phyloP scores from a whole-genome alignment of 2,329 filamentous ascomycete species.

The Falciphora oryzae region DNA sequence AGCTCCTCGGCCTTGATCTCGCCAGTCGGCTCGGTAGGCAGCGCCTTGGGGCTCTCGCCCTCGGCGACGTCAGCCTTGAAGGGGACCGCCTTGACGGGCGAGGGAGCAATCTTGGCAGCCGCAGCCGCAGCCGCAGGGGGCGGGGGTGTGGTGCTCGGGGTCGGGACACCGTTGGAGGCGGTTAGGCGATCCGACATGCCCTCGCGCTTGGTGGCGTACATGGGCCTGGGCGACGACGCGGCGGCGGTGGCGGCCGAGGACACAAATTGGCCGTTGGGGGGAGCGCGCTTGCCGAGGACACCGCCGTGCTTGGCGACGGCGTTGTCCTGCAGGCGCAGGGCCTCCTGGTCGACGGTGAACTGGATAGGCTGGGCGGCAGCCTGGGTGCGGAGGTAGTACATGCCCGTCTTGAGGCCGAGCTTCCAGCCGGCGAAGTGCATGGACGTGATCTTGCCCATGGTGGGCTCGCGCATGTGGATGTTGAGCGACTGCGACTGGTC shows the following conservation, averaged over 20 bases:
- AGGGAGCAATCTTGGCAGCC: constrained; percentile 43
- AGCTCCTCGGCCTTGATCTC: constrained; percentile 62
- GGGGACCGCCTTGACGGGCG: constrained; percentile 55
- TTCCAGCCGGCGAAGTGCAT: constrained; percentile 99
- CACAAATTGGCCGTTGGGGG: constrained; percentile 50
- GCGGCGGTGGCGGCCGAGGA: constrained; percentile 37
- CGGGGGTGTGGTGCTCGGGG: constrained; percentile 62
- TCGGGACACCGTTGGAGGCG: constrained; percentile 59
- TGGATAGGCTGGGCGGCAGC: constrained; percentile 95
- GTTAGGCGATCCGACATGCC: constrained; percentile 27
- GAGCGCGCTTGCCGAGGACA: constrained; percentile 63
- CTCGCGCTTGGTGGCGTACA: constrained; percentile 54
- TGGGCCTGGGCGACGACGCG: constrained; percentile 60
- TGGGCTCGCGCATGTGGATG: constrained; percentile 98
- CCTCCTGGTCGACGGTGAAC: constrained; percentile 97
- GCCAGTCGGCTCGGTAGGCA: constrained; percentile 62
- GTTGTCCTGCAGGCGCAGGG: constrained; percentile 80
- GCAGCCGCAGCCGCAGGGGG: constrained; percentile 29
- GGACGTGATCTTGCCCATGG: constrained; percentile 99
- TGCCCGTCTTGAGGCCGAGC: constrained; percentile 97
- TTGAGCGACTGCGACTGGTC: constrained; percentile 99
- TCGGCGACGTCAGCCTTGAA: constrained; percentile 76
- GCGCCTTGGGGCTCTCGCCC: constrained; percentile 71
- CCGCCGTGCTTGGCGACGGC: constrained; percentile 59
- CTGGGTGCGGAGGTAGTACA: constrained; percentile 99